Evolutionary conservation across 2,329 filamentous ascomycete genomes (phyloP), one percentile per base, ranked within the genome.

Genomic region (Xylaria sp.): DNA sequence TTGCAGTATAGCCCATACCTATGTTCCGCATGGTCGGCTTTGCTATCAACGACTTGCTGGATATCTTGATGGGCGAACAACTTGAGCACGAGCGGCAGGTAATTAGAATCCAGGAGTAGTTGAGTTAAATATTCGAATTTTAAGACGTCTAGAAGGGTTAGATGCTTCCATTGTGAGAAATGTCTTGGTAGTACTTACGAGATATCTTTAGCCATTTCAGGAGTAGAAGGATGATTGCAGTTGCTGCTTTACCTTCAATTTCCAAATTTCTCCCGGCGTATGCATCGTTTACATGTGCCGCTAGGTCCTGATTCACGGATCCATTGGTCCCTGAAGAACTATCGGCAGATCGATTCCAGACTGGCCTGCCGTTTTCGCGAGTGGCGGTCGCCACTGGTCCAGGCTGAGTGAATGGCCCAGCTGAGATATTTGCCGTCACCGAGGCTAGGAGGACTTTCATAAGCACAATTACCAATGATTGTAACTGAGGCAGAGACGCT

Each of bases 61-160:
- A 97, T 88, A 66, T 99, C 96, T 75, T 97, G 93, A 72, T 97
- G 89, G 51, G 94, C 93, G 75, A 97, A 93, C 49, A 97, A 86
- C 78, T 98, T 98, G 31, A 99, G 80, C 23, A 97, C 90, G 29
- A 99, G 81, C 0, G 94, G 94, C 6, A 99, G 83, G 74, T 97
- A 99, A 75, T 97, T 98, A 3, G 92, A 95, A 76, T 99, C 95
- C 27, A 99, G 84, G 10, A 99, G 81, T 2, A 99, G 84, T 73
- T 99, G 95, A 0, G 93, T 94, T 72, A 99, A 80, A 72, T 97
- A 98, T 77, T 99, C 95, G 68, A 95, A 97, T 74, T 97, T 97
- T 67, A 99, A 81, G 27, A 98, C 86, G 74, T 99, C 92, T 96
- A 64, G 43, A 51, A 57, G 17, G 21, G 53, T 65, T 27, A 65